Evolutionary conservation across 2,329 filamentous ascomycete genomes (phyloP), one percentile per base, ranked within the genome.

Genomic region (Microdochium nivale): DNA sequence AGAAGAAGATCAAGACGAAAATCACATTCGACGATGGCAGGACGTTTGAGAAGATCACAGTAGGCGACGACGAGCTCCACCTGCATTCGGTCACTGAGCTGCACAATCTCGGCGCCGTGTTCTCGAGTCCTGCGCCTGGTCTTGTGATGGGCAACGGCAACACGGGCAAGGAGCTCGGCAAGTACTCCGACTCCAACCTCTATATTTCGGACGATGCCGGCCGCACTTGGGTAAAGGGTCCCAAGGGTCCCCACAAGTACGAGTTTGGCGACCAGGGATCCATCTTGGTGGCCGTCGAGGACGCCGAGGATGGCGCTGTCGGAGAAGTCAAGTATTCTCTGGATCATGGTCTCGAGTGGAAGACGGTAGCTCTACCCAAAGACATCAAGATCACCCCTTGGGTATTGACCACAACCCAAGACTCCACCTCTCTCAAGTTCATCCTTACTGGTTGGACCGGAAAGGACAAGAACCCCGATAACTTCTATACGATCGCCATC

Each of bases 1-100:
- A 70, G 5, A 92, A 92, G 71, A 82, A 88, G 62, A 67, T 95
- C 47, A 77, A 84, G 55, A 90, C 88, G 30, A 77, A 84, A 60
- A 96, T 99, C 64, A 96, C 88, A 49, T 99, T 97, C 63, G 91
- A 99, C 62, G 94, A 99, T 66, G 94, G 95, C 24, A 79, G 91
- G 60, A 92, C 85, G 0, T 97, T 95, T 67, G 80, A 89, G 53
- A 65, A 78, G 5, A 72, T 97, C 57, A 88, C 84, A 58, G 76
- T 79, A 13, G 86, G 79, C 37, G 80, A 83, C 50, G 78, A 82
- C 33, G 74, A 79, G 4, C 76, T 99, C 30, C 91, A 99, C 64
- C 77, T 99, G 8, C 94, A 99, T 68, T 97, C 92, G 0, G 85
- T 97, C 53, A 96, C 92, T 1, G 82, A 94, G 52, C 75, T 91